phyloP scores from a whole-genome alignment of 768 basidiomycete species.

The Boletus edulis region DNA sequence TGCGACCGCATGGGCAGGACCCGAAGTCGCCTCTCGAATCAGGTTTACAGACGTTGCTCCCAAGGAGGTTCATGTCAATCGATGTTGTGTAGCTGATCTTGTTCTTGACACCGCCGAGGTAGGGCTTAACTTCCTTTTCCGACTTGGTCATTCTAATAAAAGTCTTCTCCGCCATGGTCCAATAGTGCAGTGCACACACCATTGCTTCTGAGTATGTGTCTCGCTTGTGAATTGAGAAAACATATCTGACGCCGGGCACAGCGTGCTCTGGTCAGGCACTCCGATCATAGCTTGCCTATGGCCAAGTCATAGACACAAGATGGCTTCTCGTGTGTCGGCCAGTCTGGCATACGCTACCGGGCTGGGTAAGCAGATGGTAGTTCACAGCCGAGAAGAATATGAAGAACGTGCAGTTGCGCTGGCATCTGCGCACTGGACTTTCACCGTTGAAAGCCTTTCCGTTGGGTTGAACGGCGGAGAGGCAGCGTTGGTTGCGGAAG shows the following conservation, averaged over 20 bases:
- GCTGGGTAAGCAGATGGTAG: constrained; percentile 47
- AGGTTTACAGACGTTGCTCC: constrained; percentile 47
- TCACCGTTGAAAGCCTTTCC: constrained; percentile 2
- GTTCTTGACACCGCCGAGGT: constrained; percentile 54
- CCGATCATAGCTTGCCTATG: constrained; percentile 46
- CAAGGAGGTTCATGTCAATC: constrained; percentile 45
- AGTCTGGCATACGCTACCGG: constrained; percentile 48
- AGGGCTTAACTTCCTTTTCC: background rate
- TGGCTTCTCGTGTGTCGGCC: constrained; percentile 50
- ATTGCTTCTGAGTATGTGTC: constrained; percentile 45
- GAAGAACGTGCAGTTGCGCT: constrained; percentile 44
- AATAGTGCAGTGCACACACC: constrained; percentile 52
- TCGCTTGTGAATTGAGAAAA: background rate
- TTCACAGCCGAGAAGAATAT: constrained; percentile 41
- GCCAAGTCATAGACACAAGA: constrained; percentile 45
- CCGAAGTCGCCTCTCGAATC: constrained; percentile 44
- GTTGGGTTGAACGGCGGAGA: background rate
- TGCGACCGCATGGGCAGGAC: constrained; percentile 44
- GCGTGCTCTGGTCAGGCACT: constrained; percentile 51
- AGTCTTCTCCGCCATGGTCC: background rate
- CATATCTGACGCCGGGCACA: constrained; percentile 18
- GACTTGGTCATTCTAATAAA: background rate
- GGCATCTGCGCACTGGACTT: constrained; percentile 30
- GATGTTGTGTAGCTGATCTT: constrained; percentile 47
- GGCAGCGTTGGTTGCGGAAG: background rate